Evolutionary conservation across 202 grass and related monocot genomes (phyloP).

Genomic region (Panicum virgatum): DNA sequence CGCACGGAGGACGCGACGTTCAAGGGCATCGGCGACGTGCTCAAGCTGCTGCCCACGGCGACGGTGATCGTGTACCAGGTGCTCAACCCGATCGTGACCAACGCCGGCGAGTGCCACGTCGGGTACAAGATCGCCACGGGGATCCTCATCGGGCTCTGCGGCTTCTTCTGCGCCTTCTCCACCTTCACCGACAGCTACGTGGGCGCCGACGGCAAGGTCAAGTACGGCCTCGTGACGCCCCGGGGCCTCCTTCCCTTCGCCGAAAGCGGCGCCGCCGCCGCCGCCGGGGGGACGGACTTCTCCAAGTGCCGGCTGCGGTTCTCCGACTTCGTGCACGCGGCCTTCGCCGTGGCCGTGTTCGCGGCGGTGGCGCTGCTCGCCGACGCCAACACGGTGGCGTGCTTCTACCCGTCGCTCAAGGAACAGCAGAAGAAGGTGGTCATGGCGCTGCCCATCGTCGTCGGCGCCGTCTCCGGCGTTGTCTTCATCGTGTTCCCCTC

Average conservation of each 20-base stretch:
- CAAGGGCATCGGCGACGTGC: conserved; percentile 60
- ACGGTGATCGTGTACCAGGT: conserved; percentile 76
- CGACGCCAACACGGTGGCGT: conserved; percentile 65
- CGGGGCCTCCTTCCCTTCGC: conserved; percentile 35
- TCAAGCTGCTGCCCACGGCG: conserved; percentile 72
- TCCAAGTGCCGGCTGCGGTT: conserved; percentile 44
- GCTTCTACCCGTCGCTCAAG: conserved; percentile 64
- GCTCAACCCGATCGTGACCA: conserved; percentile 69
- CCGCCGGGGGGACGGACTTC: neutral
- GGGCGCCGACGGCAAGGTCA: conserved; percentile 44
- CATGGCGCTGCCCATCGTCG: conserved; percentile 52
- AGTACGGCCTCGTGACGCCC: conserved; percentile 40
- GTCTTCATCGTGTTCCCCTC: conserved; percentile 56
- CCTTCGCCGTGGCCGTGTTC: conserved; percentile 60
- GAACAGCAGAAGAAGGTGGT: conserved; percentile 46
- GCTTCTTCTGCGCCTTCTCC: conserved; percentile 62
- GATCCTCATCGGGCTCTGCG: conserved; percentile 42
- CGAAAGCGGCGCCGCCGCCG: neutral
- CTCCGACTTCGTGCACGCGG: conserved; percentile 60
- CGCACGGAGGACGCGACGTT: conserved; percentile 50
- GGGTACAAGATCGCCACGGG: conserved; percentile 52
- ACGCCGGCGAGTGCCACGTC: conserved; percentile 49
- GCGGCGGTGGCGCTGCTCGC: conserved; percentile 52
- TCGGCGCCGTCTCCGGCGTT: conserved; percentile 48
- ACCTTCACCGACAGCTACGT: conserved; percentile 70